Conservation (phyloP, 164 flowering plant genomes). For the Platanus orientalis region DNA sequence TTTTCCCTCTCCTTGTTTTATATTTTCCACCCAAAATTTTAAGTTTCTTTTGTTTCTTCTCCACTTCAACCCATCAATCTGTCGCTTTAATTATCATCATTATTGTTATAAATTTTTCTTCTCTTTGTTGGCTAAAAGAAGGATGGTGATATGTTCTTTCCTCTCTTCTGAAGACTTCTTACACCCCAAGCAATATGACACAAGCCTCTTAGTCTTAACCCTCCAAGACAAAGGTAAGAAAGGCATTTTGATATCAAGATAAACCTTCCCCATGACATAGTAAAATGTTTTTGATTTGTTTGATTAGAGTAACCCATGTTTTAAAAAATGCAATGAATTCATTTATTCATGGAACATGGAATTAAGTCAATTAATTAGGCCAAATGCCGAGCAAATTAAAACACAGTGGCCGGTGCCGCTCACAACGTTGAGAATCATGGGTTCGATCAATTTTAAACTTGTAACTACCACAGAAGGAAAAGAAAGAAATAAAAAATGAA, state of each 20-base stretch:
- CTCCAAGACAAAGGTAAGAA: not conserved
- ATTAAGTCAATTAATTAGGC: not conserved
- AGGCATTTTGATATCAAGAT: slow-evolving; percentile 1
- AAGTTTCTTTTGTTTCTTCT: not conserved
- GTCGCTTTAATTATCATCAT: not conserved
- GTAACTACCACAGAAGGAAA: not conserved
- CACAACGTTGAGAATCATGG: not conserved
- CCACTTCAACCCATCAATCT: not conserved
- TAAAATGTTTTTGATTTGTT: not conserved
- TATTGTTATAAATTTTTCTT: not conserved
- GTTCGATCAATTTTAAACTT: not conserved
- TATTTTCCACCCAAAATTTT: not conserved
- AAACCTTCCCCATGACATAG: not conserved
- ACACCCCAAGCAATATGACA: slow-evolving; percentile 23
- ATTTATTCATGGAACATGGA: slow-evolving; percentile 10
- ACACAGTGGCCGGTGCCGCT: not conserved
- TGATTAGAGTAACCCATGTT: not conserved
- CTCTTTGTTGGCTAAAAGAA: slow-evolving; percentile 11
- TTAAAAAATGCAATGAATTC: too few species aligned
- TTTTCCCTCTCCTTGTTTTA: not conserved
- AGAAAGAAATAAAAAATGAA: not conserved
- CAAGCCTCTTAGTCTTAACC: not conserved
- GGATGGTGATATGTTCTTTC: slow-evolving; percentile 29
- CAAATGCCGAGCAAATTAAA: too few species aligned
- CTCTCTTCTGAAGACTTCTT: slow-evolving; percentile 41